Conservation (phyloP, 2,329 filamentous ascomycete genomes). For the Leptographium lundbergii region DNA sequence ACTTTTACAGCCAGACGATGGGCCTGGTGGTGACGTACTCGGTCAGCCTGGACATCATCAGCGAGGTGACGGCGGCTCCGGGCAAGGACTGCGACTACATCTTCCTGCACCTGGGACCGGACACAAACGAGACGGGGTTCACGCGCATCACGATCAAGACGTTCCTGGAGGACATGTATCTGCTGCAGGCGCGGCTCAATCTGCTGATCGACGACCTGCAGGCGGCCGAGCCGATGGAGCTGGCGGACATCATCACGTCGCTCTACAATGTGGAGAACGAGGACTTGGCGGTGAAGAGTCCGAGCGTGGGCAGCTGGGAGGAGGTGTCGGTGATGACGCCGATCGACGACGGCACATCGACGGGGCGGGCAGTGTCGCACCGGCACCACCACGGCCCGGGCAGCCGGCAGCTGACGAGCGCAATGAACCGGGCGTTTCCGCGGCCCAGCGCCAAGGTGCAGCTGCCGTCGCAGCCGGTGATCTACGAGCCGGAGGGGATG, state of each 20-base stretch:
- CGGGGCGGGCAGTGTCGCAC: slow-evolving; percentile 23
- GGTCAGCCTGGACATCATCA: slow-evolving; percentile 62
- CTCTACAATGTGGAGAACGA: slow-evolving; percentile 64
- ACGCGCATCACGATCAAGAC: slow-evolving; percentile 78
- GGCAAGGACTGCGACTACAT: slow-evolving; percentile 90
- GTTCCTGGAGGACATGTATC: slow-evolving; percentile 74
- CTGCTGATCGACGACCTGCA: slow-evolving; percentile 72
- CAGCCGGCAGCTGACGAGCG: not conserved
- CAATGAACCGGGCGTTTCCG: slow-evolving; percentile 5
- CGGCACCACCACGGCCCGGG: not conserved
- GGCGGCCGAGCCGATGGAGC: slow-evolving; percentile 52
- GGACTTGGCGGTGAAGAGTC: slow-evolving; percentile 46
- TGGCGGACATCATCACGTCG: slow-evolving; percentile 58
- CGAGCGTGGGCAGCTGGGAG: slow-evolving; percentile 84
- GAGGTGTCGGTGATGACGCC: slow-evolving; percentile 50
- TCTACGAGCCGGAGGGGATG: slow-evolving; percentile 77
- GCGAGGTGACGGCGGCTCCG: slow-evolving; percentile 79
- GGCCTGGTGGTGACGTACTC: slow-evolving; percentile 77
- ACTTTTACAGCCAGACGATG: slow-evolving; percentile 93
- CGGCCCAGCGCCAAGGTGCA: slow-evolving; percentile 57
- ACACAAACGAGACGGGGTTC: slow-evolving; percentile 48
- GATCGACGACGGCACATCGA: slow-evolving; percentile 42
- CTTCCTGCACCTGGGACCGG: slow-evolving; percentile 62
- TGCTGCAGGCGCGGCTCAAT: slow-evolving; percentile 75
- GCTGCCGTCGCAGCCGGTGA: slow-evolving; percentile 65